Base-by-base conservation (phyloP, 2,329 filamentous ascomycete genomes). In the Dactylellina sp. region DNA sequence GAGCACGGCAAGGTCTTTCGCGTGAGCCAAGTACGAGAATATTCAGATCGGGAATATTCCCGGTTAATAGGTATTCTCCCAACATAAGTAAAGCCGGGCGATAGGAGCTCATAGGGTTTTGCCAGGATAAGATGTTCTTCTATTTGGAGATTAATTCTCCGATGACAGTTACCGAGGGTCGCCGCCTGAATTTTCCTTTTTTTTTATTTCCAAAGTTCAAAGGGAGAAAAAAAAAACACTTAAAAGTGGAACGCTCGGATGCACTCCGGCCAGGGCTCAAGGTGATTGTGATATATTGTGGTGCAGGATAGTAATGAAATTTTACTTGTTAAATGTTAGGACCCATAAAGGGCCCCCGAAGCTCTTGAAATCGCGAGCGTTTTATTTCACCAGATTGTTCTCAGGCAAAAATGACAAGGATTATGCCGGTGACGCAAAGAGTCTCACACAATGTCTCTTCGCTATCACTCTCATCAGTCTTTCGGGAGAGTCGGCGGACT, bases 101-200 rank as follows among this genome's bases (percentile, higher is more conserved):
- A n/a, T n/a, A n/a, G n/a, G n/a, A n/a, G n/a, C n/a, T n/a, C n/a
- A n/a, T n/a, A n/a, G n/a, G n/a, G n/a, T n/a, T n/a, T n/a, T n/a
- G n/a, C n/a, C n/a, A n/a, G n/a, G n/a, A n/a, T n/a, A n/a, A n/a
- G n/a, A n/a, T n/a, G n/a, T n/a, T n/a, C n/a, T n/a, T 32, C 28
- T 32, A 32, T 9, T 32, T 32, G 28, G 9, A 49, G 53, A 68
- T 68, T 68, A 68, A 68, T 68, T 68, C 63, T 68, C 63, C 63
- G 63, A 60, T 9, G 28, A 32, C 28, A 32, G 28, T 32, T 32
- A 32, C 28, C 28, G 28, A 32, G 16, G 39, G 3, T n/a, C 11
- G 14, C 39, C 14, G 18, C 12, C 16, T 32, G 28, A 32, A 32
- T 32, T 32, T 32, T 32, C 20, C 40, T 57, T 35, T 46, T 14